These are phyloP conservation scores for Phytophthora citrophthora DNA, from an alignment of 352 stramenopile species.

Conservation along the genomic window DNA sequence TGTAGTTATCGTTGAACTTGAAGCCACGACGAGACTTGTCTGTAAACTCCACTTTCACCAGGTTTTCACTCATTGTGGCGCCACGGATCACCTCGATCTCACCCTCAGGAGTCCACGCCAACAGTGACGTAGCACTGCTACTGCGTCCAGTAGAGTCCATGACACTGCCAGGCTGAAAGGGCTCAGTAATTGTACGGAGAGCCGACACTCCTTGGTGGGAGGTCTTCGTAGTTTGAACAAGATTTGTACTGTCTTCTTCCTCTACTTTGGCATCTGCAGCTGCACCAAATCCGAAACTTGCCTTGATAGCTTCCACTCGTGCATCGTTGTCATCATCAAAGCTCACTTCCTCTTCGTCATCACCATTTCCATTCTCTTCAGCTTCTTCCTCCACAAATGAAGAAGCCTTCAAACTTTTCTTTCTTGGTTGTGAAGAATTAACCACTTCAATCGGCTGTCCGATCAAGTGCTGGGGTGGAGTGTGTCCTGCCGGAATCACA, in stretches of 20 bases:
- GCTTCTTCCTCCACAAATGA: conserved; percentile 62
- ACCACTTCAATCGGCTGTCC: conserved; percentile 10
- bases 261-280: conserved; percentile 31
- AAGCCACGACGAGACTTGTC: conserved; percentile 86
- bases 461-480: conserved; percentile 53
- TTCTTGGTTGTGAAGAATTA: conserved; percentile 24
- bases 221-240: conserved; percentile 6
- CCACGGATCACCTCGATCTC: conserved; percentile 84
- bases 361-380: conserved; percentile 43
- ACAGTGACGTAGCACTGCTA: conserved; percentile 47
- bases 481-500: conserved; percentile 60
- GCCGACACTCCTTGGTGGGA: conserved; percentile 17
- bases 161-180: conserved; percentile 73
- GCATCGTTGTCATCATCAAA: conserved; percentile 72
- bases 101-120: conserved; percentile 77
- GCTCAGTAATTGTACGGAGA: conserved; percentile 50
- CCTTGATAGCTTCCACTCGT: conserved; percentile 83
- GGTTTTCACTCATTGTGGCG: conserved; percentile 69
- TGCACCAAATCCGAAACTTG: conserved; percentile 79
- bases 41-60: conserved; percentile 82
- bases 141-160: conserved; percentile 38
- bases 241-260: conserved; percentile 23
- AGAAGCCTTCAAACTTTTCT: conserved; percentile 37
- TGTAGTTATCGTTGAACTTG: conserved; percentile 88
- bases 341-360: conserved; percentile 44